Evolutionary conservation across 2,329 filamentous ascomycete species (phyloP).

Genomic region (Aquanectria penicillioides): DNA sequence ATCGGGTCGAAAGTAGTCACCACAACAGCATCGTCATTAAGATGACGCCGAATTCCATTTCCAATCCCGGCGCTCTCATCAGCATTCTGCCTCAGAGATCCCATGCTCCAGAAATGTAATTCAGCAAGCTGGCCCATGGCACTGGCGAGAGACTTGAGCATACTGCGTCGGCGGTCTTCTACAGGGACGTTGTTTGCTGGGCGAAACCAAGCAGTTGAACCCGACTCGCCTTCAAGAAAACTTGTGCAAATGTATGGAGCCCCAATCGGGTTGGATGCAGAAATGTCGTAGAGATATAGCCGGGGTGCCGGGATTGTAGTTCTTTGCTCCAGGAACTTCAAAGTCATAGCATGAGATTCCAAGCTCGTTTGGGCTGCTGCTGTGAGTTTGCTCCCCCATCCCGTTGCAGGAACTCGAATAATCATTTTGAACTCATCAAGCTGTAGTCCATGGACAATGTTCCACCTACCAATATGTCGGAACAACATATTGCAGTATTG

Average conservation of each 20-base stretch:
- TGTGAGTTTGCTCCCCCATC: background rate
- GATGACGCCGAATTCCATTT: too few species aligned
- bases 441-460: background rate
- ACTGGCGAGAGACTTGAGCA: background rate
- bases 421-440: conserved; percentile 7
- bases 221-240: background rate
- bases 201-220: background rate
- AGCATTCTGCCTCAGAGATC: too few species aligned
- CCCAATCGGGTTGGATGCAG: conserved; percentile 8
- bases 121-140: conserved; percentile 3
- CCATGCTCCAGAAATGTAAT: too few species aligned
- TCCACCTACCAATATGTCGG: too few species aligned
- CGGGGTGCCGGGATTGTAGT: conserved; percentile 1
- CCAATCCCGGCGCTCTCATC: too few species aligned
- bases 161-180: background rate
- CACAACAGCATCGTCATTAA: too few species aligned
- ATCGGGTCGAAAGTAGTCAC: too few species aligned
- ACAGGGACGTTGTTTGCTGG: background rate
- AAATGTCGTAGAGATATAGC: background rate
- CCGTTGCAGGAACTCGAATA: conserved; percentile 8
- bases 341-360: conserved; percentile 9
- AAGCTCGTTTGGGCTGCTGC: background rate
- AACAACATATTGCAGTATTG: background rate
- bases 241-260: conserved; percentile 16
- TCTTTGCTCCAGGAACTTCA: conserved; percentile 3